Evolutionary conservation across 768 basidiomycete genomes (phyloP), one percentile per base, ranked within the genome.

Genomic region (Mycena albidolilacea): DNA sequence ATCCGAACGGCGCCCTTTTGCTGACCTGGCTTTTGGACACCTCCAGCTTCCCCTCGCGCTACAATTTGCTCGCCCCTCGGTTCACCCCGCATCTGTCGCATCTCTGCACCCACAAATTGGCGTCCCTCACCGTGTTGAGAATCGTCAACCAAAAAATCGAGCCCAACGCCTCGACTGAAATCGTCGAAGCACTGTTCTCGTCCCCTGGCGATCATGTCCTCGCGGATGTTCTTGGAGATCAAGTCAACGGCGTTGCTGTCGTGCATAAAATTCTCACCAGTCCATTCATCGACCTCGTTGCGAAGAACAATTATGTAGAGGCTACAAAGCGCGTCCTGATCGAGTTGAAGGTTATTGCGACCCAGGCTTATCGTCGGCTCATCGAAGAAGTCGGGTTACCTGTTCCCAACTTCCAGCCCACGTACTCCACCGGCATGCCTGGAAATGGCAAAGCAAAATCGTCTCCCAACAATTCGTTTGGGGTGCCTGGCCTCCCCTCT

Each of bases 121-220:
- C 98, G 0, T 98, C 97, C 2, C 87, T 97, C 75, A 97, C 97
- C 1, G 96, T 99, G 50, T 87, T 99, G 75, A 89, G 97, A 80
- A 96, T 99, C 77, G 93, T 99, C 81, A 98, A 99, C 80, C 98
- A 99, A 83, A 96, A 95, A 83, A 92, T 93, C 35, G 98, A 99
- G 80, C 92, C 94, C 0, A 90, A 95, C 54, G 97, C 98, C 15
- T 95, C 95, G 21, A 87, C 85, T 60, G 93, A 95, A 76, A 92
- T 99, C 65, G 91, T 97, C 70, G 92, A 96, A 62, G 94, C 96
- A 1, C 84, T 99, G 75, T 98, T 99, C 86, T 90, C 90, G n/a
- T 96, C 96, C 0, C 91, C 92, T 8, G 91, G 90, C 21, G 96
- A 98, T 79, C 93, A 96, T 78, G 95, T 97, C 54, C 86, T 99